phyloP scores from a whole-genome alignment of 2,329 filamentous ascomycete species.

The Apiospora hydei region DNA sequence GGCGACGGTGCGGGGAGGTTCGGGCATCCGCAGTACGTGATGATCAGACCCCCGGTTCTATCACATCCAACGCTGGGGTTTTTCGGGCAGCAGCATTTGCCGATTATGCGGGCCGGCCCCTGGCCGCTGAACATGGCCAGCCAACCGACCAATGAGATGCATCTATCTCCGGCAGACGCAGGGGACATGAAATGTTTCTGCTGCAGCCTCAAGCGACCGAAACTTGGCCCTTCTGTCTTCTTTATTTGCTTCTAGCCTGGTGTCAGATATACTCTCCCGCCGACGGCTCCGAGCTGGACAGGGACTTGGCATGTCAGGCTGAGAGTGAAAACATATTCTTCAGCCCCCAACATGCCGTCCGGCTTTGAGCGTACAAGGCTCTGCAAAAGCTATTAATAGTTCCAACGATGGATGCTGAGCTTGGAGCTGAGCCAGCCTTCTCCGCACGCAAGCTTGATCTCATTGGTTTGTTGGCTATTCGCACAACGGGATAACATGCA shows the following conservation, averaged over 20 bases:
- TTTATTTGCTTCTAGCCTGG: neutral
- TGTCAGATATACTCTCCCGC: neutral
- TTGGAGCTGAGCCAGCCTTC: constrained; percentile 10
- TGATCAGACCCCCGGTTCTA: neutral
- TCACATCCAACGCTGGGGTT: neutral
- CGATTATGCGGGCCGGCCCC: constrained; percentile 5
- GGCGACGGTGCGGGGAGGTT: neutral
- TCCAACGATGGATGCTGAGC: too few species aligned
- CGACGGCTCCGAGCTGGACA: neutral
- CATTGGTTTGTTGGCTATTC: neutral
- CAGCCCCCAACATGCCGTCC: neutral
- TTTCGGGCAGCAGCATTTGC: constrained; percentile 8
- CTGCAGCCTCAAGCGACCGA: neutral
- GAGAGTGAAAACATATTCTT: neutral
- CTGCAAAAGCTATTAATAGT: neutral
- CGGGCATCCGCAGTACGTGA: neutral
- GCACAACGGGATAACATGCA: neutral
- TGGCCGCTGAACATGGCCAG: neutral
- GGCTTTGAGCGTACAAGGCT: neutral
- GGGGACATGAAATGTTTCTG: neutral
- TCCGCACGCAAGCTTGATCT: neutral
- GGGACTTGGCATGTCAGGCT: neutral
- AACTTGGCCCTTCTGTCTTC: neutral
- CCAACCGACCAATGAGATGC: neutral
- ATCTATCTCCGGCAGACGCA: neutral